Conservation (phyloP, 2,329 filamentous ascomycete species). For the Aureobasidium sp. region DNA sequence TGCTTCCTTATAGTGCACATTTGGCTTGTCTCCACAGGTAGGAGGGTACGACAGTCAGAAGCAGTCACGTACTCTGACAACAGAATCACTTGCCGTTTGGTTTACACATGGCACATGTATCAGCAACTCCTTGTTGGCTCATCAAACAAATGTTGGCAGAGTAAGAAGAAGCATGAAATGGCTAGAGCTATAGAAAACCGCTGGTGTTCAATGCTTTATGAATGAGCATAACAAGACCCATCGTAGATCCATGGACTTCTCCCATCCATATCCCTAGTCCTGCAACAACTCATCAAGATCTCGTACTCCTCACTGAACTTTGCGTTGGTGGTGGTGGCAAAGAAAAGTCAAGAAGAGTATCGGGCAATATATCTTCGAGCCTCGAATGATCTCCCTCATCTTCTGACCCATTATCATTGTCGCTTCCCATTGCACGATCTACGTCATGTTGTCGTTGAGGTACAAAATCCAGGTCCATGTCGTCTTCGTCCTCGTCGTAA, state of each 20-base stretch:
- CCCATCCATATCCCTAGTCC: background rate
- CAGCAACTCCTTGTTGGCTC: too few species aligned
- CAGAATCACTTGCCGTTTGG: too few species aligned
- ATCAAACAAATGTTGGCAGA: too few species aligned
- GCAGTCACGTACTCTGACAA: too few species aligned
- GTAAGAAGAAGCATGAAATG: too few species aligned
- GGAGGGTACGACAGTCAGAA: too few species aligned
- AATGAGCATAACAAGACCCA: background rate
- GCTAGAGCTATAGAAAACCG: background rate
- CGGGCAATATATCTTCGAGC: constrained; percentile 11
- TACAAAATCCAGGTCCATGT: background rate
- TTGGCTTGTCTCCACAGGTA: too few species aligned
- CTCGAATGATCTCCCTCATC: background rate
- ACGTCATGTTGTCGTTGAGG: background rate
- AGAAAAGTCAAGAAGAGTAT: constrained; percentile 14
- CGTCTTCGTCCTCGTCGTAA: background rate
- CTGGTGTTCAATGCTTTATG: background rate
- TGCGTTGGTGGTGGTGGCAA: constrained; percentile 11
- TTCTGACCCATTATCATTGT: background rate
- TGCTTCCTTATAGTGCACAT: too few species aligned
- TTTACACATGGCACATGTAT: too few species aligned
- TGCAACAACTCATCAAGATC: background rate
- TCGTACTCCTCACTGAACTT: constrained; percentile 6
- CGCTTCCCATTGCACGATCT: background rate
- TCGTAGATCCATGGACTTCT: too few species aligned